Percentiles rank a stretch among this genome's conserved stretches.
Conservation (phyloP, 2,329 filamentous ascomycete genomes). For the Exophiala bonariae region DNA sequence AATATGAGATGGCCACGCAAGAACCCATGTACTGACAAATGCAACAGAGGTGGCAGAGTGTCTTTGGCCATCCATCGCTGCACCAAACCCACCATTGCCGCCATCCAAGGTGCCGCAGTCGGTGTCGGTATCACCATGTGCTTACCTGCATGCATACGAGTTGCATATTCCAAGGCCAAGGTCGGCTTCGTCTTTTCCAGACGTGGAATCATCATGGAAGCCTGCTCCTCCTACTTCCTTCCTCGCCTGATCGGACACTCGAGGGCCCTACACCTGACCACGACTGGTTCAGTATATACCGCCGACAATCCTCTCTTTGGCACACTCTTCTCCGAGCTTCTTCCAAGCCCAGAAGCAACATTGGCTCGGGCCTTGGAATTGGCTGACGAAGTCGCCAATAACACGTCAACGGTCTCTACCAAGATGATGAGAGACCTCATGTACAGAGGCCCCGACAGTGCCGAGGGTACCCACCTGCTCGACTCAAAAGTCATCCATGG, state of each 20-base stretch:
- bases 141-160: constrained; percentile 53
- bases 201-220: constrained; percentile 69
- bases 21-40: neutral
- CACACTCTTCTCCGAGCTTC: constrained; percentile 66
- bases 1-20: too few relatives aligned
- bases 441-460: constrained; percentile 53
- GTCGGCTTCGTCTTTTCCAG: constrained; percentile 71
- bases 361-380: constrained; percentile 65
- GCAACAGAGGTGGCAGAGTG: constrained; percentile 51
- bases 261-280: constrained; percentile 64
- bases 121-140: constrained; percentile 65
- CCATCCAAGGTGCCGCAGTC: constrained; percentile 60
- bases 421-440: constrained; percentile 72
- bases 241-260: constrained; percentile 65
- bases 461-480: constrained; percentile 70
- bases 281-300: constrained; percentile 63
- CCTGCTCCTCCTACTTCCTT: constrained; percentile 67
- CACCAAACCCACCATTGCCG: constrained; percentile 59
- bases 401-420: constrained; percentile 65
- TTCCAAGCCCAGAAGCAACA: constrained; percentile 60
- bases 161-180: constrained; percentile 58
- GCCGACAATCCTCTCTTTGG: constrained; percentile 52
- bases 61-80: constrained; percentile 58
- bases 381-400: constrained; percentile 65
- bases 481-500: constrained; percentile 52